Base-by-base conservation (phyloP, 139 green algal genomes). In the Chlorella sorokiniana region DNA sequence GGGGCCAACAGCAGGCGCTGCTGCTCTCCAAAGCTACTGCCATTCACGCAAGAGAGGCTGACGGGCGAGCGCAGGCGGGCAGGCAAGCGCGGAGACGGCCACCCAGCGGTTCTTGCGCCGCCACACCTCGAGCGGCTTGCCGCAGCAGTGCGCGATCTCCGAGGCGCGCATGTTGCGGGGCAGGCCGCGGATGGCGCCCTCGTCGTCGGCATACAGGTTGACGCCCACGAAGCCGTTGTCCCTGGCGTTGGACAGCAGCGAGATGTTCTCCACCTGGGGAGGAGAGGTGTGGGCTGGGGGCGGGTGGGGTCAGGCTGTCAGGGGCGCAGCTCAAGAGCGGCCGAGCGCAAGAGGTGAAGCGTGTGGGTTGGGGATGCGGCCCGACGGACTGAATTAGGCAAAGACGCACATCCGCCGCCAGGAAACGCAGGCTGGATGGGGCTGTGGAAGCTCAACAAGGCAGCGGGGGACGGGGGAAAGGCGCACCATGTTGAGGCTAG, bases 131-230 rank as follows among this genome's bases (percentile, higher is more conserved):
- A 94, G 75, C 25, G 87, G 77, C 51, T 90, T 89, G n/a, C 92
- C 94, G 69, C 88, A 94, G 78, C 78, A 89, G 51, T 75, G 61
- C 22, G 93, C 88, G 23, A 98, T 91, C 20, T 91, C 85, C 22
- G 86, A 91, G 16, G 94, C 94, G 0, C 94, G 85, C 48, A 76
- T 31, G 85, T 98, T 98, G 75, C 80, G 18, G 14, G 88, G 88
- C 69, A 93, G 86, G 31, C 89, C 82, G 64, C 92, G 92, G 70
- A 95, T 81, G 63, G 16, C 45, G 40, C 88, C 92, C 67, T 93
- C 87, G 74, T 98, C 94, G 76, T 97, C 94, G 68, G 88, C 91
- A 84, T 97, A 97, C 88, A 98, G 86, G 87, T 96, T 97, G 68
- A 98, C 91, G 2, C 88, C 92, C 14, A 84, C 51, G 42, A 86